Conservation (phyloP, 2,329 filamentous ascomycete genomes). For the Aquanectria penicillioides region DNA sequence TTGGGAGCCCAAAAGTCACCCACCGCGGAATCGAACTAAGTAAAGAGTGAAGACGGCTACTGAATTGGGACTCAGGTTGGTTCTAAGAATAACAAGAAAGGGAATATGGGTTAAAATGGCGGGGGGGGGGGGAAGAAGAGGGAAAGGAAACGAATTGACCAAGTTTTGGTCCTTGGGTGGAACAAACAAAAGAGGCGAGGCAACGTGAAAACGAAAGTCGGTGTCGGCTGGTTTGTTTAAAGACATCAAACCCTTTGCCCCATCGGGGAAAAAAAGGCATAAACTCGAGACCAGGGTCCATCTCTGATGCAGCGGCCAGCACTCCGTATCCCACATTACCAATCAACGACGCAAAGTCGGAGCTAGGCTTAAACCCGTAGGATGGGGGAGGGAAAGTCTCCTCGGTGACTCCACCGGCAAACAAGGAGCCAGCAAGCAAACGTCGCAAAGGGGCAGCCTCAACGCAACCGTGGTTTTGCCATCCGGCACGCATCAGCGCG, state of each 20-base stretch:
- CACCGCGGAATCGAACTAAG: conserved; percentile 28
- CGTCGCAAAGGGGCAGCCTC: background rate
- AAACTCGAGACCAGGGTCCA: conserved; percentile 1
- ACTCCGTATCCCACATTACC: conserved; percentile 21
- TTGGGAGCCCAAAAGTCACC: conserved; percentile 42
- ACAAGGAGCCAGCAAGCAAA: background rate
- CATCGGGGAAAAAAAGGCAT: conserved; percentile 13
- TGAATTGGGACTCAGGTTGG: background rate
- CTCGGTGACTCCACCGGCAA: background rate
- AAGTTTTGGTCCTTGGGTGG: conserved; percentile 4
- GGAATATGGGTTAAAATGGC: background rate
- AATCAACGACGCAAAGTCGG: conserved; percentile 29
- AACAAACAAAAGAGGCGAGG: background rate
- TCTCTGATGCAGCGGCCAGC: conserved; percentile 1
- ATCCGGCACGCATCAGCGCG: background rate
- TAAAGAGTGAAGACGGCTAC: background rate
- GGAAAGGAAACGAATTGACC: conserved; percentile 4
- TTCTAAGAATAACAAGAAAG: background rate
- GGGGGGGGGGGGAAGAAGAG: background rate
- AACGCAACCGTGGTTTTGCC: conserved; percentile 12
- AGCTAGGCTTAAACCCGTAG: conserved; percentile 17
- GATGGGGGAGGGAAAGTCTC: background rate
- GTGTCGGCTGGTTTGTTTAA: conserved; percentile 16
- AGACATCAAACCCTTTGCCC: conserved; percentile 6
- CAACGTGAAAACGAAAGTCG: conserved; percentile 11